Evolutionary conservation across 2,329 filamentous ascomycete species (phyloP).

Genomic region (Pezizomycotina sp.): DNA sequence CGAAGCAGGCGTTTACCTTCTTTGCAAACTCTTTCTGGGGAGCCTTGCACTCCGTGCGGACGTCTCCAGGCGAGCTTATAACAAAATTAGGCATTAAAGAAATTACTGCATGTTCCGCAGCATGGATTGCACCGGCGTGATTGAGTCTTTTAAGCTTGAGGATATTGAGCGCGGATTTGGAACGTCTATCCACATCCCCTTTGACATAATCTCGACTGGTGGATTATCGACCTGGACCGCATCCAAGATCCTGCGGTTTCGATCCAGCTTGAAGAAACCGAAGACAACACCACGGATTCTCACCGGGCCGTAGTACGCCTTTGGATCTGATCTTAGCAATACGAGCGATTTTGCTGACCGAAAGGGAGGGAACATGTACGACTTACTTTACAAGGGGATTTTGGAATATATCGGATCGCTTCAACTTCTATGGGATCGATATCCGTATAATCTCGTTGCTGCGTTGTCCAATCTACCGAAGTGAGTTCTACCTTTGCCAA

Average conservation of each 20-base stretch:
- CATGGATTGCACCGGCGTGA: slow-evolving; percentile 78
- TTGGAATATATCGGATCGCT: slow-evolving; percentile 55
- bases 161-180: slow-evolving; percentile 65
- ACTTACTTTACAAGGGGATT: slow-evolving; percentile 19
- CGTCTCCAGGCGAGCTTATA: slow-evolving; percentile 74
- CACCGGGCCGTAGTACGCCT: slow-evolving; percentile 73
- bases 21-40: slow-evolving; percentile 73
- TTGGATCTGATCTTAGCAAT: background rate
- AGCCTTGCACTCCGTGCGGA: slow-evolving; percentile 86
- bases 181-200: slow-evolving; percentile 92
- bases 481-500: slow-evolving; percentile 80
- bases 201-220: slow-evolving; percentile 66
- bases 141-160: slow-evolving; percentile 57
- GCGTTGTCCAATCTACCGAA: slow-evolving; percentile 86
- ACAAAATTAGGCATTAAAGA: slow-evolving; percentile 81
- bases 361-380: background rate
- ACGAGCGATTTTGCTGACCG: background rate
- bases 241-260: slow-evolving; percentile 61
- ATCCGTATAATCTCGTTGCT: slow-evolving; percentile 83
- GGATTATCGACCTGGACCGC: slow-evolving; percentile 87
- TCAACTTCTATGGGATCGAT: slow-evolving; percentile 88
- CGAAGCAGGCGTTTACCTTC: too few relatives aligned
- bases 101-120: slow-evolving; percentile 78
- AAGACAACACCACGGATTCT: slow-evolving; percentile 79
- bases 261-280: slow-evolving; percentile 95